A percentile compares a stretch with the other conserved stretches of the same genome.
These are phyloP conservation scores for Penicillium sp. DNA, from an alignment of 2,329 filamentous ascomycete genomes.

Conservation along the genomic window DNA sequence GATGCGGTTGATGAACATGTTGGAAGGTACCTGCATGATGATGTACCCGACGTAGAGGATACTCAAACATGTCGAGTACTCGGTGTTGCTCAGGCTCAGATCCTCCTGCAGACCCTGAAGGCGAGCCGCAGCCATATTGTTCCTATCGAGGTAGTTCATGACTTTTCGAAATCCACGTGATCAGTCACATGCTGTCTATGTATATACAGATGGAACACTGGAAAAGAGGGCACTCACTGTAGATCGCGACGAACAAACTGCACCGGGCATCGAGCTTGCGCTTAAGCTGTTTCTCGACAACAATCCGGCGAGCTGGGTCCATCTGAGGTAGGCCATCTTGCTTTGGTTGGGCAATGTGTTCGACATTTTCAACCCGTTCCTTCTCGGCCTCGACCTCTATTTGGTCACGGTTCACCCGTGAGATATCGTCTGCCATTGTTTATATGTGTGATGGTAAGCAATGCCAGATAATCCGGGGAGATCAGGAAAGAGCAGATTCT, in stretches of 20 bases:
- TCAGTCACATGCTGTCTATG: background rate
- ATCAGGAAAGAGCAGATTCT: background rate
- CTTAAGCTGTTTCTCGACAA: conserved; percentile 26
- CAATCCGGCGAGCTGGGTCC: conserved; percentile 20
- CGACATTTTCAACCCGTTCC: conserved; percentile 16
- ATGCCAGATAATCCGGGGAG: background rate
- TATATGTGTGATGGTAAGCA: background rate
- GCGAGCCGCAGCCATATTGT: conserved; percentile 41
- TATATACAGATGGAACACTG: background rate
- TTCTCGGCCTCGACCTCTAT: conserved; percentile 18
- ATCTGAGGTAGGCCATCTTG: conserved; percentile 11
- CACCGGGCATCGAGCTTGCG: conserved; percentile 27
- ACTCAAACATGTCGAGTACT: conserved; percentile 43
- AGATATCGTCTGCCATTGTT: conserved; percentile 21
- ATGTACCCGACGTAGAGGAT: conserved; percentile 48
- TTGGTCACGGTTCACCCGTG: conserved; percentile 10
- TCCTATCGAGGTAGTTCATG: conserved; percentile 41
- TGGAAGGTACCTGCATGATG: conserved; percentile 47
- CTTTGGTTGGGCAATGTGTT: conserved; percentile 13
- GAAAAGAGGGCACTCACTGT: conserved; percentile 4
- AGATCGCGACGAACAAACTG: conserved; percentile 25
- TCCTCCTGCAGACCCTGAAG: conserved; percentile 39
- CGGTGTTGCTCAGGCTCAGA: conserved; percentile 32
- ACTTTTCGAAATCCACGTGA: background rate
- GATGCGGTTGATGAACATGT: conserved; percentile 46